These are phyloP conservation scores for Scenedesmus sp. DNA, from an alignment of 163 green algal genomes.

Conservation along the genomic window DNA sequence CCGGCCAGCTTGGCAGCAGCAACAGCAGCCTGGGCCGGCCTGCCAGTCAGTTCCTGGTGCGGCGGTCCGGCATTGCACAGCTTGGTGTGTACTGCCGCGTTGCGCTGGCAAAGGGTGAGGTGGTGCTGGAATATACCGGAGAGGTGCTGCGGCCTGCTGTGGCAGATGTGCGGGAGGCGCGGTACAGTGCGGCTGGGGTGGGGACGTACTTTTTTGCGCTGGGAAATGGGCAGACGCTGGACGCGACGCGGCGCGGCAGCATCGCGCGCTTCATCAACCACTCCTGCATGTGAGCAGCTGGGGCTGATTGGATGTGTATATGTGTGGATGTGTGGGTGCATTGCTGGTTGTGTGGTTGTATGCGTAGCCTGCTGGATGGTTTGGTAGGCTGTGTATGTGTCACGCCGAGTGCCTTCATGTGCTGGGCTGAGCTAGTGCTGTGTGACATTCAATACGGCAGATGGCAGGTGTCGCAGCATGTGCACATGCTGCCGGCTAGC, in stretches of 20 bases:
- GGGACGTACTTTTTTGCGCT: constrained; percentile 69
- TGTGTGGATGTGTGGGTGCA: no score
- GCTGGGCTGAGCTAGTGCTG: not conserved
- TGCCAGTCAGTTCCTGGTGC: constrained; percentile 57
- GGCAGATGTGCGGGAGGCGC: constrained; percentile 58
- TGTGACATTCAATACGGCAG: not conserved
- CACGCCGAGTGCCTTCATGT: no score
- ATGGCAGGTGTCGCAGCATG: no score
- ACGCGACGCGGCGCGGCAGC: constrained; percentile 75
- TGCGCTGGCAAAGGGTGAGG: constrained; percentile 38
- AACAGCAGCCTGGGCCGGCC: not conserved
- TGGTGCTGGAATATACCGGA: constrained; percentile 67
- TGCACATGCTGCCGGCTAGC: not conserved
- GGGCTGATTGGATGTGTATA: not conserved
- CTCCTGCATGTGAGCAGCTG: constrained; percentile 58
- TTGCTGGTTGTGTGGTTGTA: not conserved
- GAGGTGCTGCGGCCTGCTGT: constrained; percentile 59
- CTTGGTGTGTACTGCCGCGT: constrained; percentile 59
- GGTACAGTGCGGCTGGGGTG: constrained; percentile 17
- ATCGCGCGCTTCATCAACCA: constrained; percentile 82
- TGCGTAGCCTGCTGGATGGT: not conserved
- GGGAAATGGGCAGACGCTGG: constrained; percentile 68
- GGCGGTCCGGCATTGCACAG: constrained; percentile 58
- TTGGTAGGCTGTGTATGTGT: not conserved
- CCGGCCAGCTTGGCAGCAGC: not conserved